Percentiles rank a stretch among this genome's conserved stretches.
phyloP scores from a whole-genome alignment of 2,329 filamentous ascomycete species.

The Fusarium sp. region DNA sequence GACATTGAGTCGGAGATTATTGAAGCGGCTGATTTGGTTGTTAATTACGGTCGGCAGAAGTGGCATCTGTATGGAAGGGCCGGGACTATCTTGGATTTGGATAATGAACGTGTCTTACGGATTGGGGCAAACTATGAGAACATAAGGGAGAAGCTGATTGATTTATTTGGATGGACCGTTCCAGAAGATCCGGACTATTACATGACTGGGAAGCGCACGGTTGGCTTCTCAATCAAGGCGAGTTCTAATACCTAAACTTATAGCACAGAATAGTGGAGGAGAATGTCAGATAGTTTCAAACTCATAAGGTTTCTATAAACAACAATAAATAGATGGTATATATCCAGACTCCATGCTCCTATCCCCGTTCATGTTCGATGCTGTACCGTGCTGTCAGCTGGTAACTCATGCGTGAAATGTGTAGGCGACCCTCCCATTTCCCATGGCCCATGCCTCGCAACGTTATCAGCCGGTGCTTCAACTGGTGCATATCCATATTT shows the following conservation, averaged over 20 bases:
- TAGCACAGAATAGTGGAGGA: rapidly evolving
- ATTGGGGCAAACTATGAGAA: neutral
- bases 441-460: neutral
- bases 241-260: neutral
- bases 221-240: neutral
- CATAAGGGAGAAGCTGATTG: neutral
- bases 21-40: neutral
- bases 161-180: neutral
- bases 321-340: neutral
- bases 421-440: neutral
- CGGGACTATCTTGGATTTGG: neutral
- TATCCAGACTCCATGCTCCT: neutral
- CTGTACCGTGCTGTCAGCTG: neutral
- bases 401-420: neutral
- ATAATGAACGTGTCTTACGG: neutral
- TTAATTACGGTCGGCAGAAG: neutral
- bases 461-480: neutral
- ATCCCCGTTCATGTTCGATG: neutral
- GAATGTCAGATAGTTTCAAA: neutral
- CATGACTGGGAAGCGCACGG: neutral
- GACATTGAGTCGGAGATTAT: neutral
- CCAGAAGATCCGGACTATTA: neutral
- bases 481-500: neutral
- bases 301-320: rapidly evolving
- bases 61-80: neutral